Base-by-base conservation (phyloP, 2,329 filamentous ascomycete genomes). In the Calonectria henricotiae region DNA sequence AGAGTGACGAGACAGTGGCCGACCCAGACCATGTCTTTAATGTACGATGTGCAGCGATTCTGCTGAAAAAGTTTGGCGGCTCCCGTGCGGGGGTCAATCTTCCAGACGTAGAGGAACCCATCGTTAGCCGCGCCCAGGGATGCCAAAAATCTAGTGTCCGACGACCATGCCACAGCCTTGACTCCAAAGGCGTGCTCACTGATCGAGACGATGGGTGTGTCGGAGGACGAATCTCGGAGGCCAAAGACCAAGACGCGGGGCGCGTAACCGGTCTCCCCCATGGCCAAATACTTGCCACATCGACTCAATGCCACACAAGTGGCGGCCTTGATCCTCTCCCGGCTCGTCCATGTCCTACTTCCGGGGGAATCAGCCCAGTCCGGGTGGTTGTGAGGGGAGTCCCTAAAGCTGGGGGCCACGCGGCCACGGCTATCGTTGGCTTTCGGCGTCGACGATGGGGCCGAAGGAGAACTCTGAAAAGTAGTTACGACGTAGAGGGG, bases 241-340 rank as follows among this genome's bases (percentile, higher is more conserved):
- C 91, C 94, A 83, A 98, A 99, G 65, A 99, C 92, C 68, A 98
- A 86, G 25, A 99, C 94, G 64, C 96, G 89, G 6, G 96, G 96
- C 64, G 92, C 93, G 82, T 98, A 98, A 25, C 96, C 96, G 4
- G 95, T 97, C 88, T 99, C 96, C 77, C 96, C 96, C 3, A 98
- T 93, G 9, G 96, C 96, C 63, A 99, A 86, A 79, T 93, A 97
- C 76, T 90, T 93, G 37, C 94, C 95, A 82, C 98, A 95, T 1
- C 91, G 90, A 79, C 95, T 98, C 74, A 99, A 88, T 25, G 94
- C 92, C 30, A 99, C 89, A 78, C 95, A 97, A 5, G 95, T 98
- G 2, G 95, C 94, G 20, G 96, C 94, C 84, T 98, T 98, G 80
- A 98, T 95, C 74, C 95, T 91, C 82, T 98, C 96, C 74, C 94